Evolutionary conservation across 306 rosid genomes (phyloP), one percentile per base, ranked within the genome.

Genomic region (Malus sieversii): DNA sequence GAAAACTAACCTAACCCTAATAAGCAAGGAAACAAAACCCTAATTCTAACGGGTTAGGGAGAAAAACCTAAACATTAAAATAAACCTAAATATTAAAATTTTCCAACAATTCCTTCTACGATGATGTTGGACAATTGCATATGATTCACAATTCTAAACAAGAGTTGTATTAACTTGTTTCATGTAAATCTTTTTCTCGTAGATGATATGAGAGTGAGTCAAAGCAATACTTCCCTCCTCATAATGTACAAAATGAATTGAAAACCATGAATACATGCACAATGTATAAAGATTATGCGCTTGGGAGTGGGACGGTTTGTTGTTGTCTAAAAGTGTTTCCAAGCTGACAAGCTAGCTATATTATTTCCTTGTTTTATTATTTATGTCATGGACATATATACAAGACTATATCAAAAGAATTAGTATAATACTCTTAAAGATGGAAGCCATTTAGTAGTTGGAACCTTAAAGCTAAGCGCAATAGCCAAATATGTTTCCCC

Each of bases 341-440:
- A 58, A 30, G 32, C n/a, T 63, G 8, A 20, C 71, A 32, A 48
- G 35, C 78, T 10, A 8, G 51, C 46, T 51, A 19, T 8, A 7
- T 20, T 4, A 35, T 75, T 57, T 64, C 78, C 78, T 64, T 75
- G 53, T 65, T 65, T 65, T 75, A 4, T 73, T 58, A 60, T 42
- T 59, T 25, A 42, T 73, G 68, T 60, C 77, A 4, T 48, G 53
- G 53, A 48, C 53, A 14, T 48, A 40, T 59, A 33, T 59, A 10
- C 0, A 73, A 23, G 27, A 60, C 40, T 73, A 60, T 20, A 22
- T 15, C 25, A 25, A 73, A 25, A 23, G 3, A 9, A 73, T 27
- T 42, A 23, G 35, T 68, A 44, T 15, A 68, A 12, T 16, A 58
- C 15, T 42, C 25, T 22, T 2, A 18, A 74, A 46, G 70, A 23